A percentile compares a stretch with the other conserved stretches of the same genome.
These are phyloP conservation scores for Hirschfeldia incana DNA, from an alignment of 345 rosid genomes.

Conservation along the genomic window DNA sequence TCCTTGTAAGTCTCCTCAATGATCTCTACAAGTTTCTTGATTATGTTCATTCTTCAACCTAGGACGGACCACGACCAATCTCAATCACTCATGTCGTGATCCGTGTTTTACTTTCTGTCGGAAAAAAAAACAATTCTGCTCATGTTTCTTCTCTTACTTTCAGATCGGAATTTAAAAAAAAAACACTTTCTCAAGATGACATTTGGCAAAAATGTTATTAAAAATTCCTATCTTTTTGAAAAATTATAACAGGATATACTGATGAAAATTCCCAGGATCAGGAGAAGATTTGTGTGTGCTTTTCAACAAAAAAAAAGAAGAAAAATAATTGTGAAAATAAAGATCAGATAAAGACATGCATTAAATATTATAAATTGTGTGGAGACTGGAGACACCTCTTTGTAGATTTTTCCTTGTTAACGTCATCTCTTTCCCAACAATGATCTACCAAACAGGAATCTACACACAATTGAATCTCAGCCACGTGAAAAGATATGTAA, in stretches of 20 bases:
- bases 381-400: not conserved
- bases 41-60: conserved; percentile 9
- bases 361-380: not conserved
- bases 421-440: not conserved
- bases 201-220: conserved; percentile 19
- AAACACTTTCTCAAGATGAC: conserved; percentile 2
- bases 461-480: conserved; percentile 14
- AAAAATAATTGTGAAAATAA: not conserved
- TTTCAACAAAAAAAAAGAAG: not conserved
- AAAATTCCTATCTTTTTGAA: not conserved
- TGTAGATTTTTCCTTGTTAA: not conserved
- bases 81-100: conserved; percentile 9
- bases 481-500: conserved; percentile 23
- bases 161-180: conserved; percentile 7
- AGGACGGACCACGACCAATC: conserved; percentile 5
- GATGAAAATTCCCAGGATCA: not conserved
- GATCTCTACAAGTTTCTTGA: not conserved
- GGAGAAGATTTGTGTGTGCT: not conserved
- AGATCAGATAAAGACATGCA: conserved; percentile 13
- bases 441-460: conserved; percentile 10
- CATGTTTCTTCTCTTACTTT: not conserved
- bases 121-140: not conserved
- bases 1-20: conserved; percentile 16
- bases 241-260: not conserved
- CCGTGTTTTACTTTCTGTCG: not conserved